Base-by-base conservation (phyloP, 225 moss, liverwort and hornwort species). In the Sphagnum tenellum region DNA sequence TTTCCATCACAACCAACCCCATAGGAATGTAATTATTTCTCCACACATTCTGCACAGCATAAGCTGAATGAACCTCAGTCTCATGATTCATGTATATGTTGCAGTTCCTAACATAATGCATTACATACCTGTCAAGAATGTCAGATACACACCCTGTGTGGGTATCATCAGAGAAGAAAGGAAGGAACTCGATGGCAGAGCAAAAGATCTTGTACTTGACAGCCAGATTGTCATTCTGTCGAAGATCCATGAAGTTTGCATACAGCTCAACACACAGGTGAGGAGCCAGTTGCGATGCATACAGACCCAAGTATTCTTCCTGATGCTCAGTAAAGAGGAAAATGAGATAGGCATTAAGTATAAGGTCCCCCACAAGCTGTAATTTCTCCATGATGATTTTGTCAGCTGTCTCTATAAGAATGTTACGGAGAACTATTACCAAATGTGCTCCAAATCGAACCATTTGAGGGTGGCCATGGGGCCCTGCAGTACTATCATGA, bases 161-260 rank as follows among this genome's bases (percentile, higher is more conserved):
- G 67, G 65, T 65, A 72, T 66, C 80, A 12, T 78, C 87, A 48
- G 79, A 69, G 61, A 81, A 85, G 72, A 90, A 93, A 13, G 93
- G 93, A 50, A 93, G 73, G 66, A 90, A 92, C 76, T 98, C 98
- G 69, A 98, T 76, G 4, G 90, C 93, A 60, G 93, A 86, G 61
- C 74, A 80, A 59, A 98, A 98, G 63, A 98, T 82, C 66, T 88
- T 98, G 72, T 86, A 89, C 69, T 90, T 98, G 46, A 93, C 86
- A 47, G 80, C 76, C 58, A 87, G 73, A 56, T 81, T 82, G 78
- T 98, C 98, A 57, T 98, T 98, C 58, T 90, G 88, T 64, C 93
- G 90, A 49, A 98, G 90, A 68, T 98, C 98, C 93, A 98, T 98
- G 77, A 98, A 93, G 71, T 86, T 93, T 51, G 93, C 98, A 64